phyloP scores from a whole-genome alignment of 352 stramenopile genomes.

The Globisporangium echinulatum region DNA sequence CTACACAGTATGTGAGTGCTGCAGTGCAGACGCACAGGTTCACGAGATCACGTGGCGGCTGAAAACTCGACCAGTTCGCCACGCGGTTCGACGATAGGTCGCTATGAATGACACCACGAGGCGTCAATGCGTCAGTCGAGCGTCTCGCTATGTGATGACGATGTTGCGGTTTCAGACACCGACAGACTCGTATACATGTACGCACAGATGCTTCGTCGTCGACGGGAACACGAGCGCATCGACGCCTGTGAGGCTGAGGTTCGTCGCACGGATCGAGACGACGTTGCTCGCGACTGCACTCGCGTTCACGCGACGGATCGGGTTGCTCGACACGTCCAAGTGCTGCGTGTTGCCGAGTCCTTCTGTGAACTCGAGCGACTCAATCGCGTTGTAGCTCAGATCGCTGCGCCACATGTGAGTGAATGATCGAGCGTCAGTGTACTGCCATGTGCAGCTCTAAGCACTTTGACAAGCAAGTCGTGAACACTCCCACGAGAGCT shows the following conservation, averaged over 20 bases:
- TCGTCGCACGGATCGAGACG: slow-evolving; percentile 2
- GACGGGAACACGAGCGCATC: slow-evolving; percentile 3
- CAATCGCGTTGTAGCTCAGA: slow-evolving; percentile 9
- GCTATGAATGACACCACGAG: not conserved
- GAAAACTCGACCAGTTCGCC: slow-evolving; percentile 12
- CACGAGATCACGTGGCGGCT: not conserved
- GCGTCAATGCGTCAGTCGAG: too few relatives aligned
- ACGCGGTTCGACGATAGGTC: slow-evolving; percentile 8
- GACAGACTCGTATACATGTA: not conserved
- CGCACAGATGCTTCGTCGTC: slow-evolving; percentile 6
- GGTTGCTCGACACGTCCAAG: slow-evolving; percentile 12
- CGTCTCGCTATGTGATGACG: too few relatives aligned
- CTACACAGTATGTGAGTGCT: not conserved
- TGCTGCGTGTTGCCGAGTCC: slow-evolving; percentile 1
- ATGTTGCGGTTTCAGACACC: too few relatives aligned
- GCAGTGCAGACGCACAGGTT: not conserved
- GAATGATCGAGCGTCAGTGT: too few relatives aligned
- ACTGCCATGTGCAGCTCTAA: too few relatives aligned
- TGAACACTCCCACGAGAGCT: too few relatives aligned
- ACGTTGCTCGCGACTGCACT: not conserved
- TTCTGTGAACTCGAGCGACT: slow-evolving; percentile 6
- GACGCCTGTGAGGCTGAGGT: slow-evolving; percentile 11
- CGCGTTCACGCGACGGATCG: slow-evolving; percentile 5
- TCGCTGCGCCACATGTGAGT: not conserved
- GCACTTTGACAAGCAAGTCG: too few relatives aligned